Evolutionary conservation across 495 filamentous ascomycete species (phyloP).

Genomic region (Podospora comata): DNA sequence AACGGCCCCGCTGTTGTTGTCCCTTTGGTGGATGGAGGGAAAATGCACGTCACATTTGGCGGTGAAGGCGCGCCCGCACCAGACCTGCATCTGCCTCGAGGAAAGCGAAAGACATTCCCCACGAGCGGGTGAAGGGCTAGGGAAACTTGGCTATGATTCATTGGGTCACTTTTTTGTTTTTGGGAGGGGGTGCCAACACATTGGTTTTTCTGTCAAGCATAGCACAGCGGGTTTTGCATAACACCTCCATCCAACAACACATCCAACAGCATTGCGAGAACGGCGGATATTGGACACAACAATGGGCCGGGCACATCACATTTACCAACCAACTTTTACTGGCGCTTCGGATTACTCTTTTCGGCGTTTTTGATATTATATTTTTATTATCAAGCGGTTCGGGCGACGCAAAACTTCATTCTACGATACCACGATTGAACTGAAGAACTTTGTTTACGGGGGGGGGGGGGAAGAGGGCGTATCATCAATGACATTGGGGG

Average conservation of each 20-base stretch:
- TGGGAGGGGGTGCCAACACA: neutral
- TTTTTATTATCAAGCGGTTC: neutral
- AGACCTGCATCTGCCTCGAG: neutral
- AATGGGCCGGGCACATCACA: neutral
- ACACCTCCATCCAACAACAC: neutral
- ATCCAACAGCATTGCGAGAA: neutral
- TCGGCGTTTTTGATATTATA: neutral
- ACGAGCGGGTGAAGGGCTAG: conserved; percentile 12
- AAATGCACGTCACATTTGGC: conserved; percentile 16
- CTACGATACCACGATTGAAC: neutral
- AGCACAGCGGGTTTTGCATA: neutral
- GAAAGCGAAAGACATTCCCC: conserved; percentile 12
- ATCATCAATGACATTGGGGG: neutral
- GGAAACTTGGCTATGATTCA: neutral
- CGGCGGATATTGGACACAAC: neutral
- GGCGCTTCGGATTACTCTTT: neutral
- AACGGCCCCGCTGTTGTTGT: conserved; percentile 7
- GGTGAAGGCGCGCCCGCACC: neutral
- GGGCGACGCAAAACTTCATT: neutral
- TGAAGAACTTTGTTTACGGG: neutral
- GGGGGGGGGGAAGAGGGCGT: neutral
- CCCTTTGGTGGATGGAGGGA: conserved; percentile 1
- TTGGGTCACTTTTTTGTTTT: neutral
- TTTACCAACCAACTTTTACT: neutral
- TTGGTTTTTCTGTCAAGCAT: neutral